Base-by-base conservation (phyloP, 306 rosid genomes). In the Calophaca sinica region DNA sequence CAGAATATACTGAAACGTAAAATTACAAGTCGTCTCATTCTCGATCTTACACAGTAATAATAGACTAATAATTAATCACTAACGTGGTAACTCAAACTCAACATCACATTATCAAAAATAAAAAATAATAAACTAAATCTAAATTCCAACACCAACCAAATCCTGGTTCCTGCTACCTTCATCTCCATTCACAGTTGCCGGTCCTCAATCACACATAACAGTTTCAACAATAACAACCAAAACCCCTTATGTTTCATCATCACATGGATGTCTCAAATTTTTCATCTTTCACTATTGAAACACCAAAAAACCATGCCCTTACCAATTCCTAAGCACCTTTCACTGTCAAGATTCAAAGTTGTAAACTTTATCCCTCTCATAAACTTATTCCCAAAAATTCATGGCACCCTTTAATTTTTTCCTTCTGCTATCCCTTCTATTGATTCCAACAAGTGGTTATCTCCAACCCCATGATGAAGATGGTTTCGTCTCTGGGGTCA, bases 401-500 rank as follows among this genome's bases (percentile, higher is more conserved):
- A 60, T 83, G 77, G 77, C 75, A 58, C 73, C 83, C 77, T 68
- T 55, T 49, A 31, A 70, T 78, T 36, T 57, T 36, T 36, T 78
- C 61, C 5, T 73, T 45, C 9, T 84, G 41, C 6, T 86, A 0
- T 75, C 62, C 36, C 84, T 84, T 83, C 7, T 84, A 2, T 59
- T 81, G 9, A 29, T 72, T 70, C 78, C 83, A 71, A 11, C 87
- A 9, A 85, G 68, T 41, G 50, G 72, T 68, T 79, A 75, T 81
- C 12, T 74, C 11, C 83, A 79, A 62, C 75, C 78, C 54, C 29
- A 10, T 49, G 88, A 33, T 2, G 4, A 84, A 68, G 88, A 83
- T 61, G 96, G 96, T 55, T 91, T 87, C 81, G 70, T 91, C 53
- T 89, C 87, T 44, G 88, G 81, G 62, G 82, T 84, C 38, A 41